Percentiles rank a stretch among this genome's conserved stretches.
These are phyloP conservation scores for Pseudogymnoascus sp. DNA, from an alignment of 2,329 filamentous ascomycete species.

Conservation along the genomic window DNA sequence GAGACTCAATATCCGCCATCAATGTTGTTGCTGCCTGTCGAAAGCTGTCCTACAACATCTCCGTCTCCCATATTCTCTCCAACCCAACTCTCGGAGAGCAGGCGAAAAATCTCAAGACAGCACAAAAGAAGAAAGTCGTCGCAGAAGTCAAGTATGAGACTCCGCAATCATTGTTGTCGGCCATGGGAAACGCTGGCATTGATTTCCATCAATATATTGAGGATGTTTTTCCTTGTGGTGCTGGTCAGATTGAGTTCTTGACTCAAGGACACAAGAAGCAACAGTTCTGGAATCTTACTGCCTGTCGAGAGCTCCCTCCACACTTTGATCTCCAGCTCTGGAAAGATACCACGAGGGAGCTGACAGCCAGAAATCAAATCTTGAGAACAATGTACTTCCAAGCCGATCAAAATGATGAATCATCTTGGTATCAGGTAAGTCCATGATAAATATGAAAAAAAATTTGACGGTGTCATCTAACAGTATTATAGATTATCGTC, in stretches of 20 bases:
- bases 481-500: conserved; percentile 15
- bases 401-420: conserved; percentile 11
- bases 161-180: background rate
- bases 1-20: conserved; percentile 38
- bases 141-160: background rate
- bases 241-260: conserved; percentile 18
- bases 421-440: conserved; percentile 5
- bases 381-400: conserved; percentile 15
- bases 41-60: background rate
- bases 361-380: conserved; percentile 14
- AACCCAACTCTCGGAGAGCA: conserved; percentile 5
- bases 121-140: background rate
- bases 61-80: background rate
- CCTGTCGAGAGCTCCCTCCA: conserved; percentile 6
- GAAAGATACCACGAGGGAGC: conserved; percentile 5
- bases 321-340: conserved; percentile 9
- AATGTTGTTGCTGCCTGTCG: background rate
- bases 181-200: background rate
- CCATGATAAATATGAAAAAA: background rate
- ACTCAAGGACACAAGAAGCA: conserved; percentile 13
- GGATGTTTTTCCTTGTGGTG: conserved; percentile 16
- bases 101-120: conserved; percentile 6
- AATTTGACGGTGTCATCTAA: background rate
- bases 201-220: conserved; percentile 11
- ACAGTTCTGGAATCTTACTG: conserved; percentile 16